phyloP scores from a whole-genome alignment of 2,329 filamentous ascomycete species.

The Gyromitra esculenta region DNA sequence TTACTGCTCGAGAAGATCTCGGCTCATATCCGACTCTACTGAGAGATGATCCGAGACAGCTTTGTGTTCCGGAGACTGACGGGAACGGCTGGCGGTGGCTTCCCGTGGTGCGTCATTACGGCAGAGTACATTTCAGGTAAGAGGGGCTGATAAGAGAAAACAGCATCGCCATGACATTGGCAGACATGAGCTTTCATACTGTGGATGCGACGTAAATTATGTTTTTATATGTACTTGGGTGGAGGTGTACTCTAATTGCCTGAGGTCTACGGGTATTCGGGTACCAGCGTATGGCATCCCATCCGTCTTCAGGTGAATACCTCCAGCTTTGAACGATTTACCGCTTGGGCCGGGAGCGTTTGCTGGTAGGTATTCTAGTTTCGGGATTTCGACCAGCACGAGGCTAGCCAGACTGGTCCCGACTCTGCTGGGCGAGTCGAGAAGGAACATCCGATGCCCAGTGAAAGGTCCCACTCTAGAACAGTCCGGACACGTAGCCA shows the following conservation, averaged over 20 bases:
- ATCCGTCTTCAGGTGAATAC: background rate
- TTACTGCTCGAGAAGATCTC: background rate
- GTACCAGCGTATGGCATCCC: background rate
- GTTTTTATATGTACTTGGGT: background rate
- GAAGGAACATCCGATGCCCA: slow-evolving; percentile 16
- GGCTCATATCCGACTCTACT: slow-evolving; percentile 6
- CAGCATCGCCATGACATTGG: background rate
- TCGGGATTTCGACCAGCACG: background rate
- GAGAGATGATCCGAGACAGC: slow-evolving; percentile 15
- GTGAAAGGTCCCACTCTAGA: background rate
- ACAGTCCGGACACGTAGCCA: slow-evolving; percentile 27
- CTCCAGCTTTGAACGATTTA: background rate
- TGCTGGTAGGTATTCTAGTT: background rate
- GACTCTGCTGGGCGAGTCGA: background rate
- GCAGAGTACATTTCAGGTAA: background rate
- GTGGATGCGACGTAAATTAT: too few species aligned
- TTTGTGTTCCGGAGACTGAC: slow-evolving; percentile 7
- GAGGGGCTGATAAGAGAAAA: background rate
- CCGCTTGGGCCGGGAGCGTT: background rate
- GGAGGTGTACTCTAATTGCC: slow-evolving; percentile 1
- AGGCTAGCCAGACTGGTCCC: background rate
- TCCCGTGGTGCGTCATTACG: background rate
- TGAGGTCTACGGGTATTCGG: slow-evolving; percentile 1
- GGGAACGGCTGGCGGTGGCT: background rate
- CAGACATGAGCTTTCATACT: background rate